Conservation (phyloP, 2,329 filamentous ascomycete species). For the Hymenoscyphus albidus region DNA sequence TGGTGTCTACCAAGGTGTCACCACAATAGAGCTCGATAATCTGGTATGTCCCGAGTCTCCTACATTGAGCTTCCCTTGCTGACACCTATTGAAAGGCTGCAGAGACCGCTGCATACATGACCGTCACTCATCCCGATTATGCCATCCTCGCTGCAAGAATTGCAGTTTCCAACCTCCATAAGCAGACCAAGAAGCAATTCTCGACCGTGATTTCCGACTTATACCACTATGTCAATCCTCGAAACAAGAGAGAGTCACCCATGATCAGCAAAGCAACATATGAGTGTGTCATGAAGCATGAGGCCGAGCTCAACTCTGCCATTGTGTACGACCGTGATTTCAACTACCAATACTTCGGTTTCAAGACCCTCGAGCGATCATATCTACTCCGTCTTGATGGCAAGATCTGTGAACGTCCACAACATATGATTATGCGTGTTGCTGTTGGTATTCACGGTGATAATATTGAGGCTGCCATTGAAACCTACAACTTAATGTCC, state of each 20-base stretch:
- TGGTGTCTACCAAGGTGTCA: constrained; percentile 97
- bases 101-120: constrained; percentile 99
- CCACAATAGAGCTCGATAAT: constrained; percentile 93
- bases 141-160: constrained; percentile 97
- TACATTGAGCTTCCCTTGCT: constrained; percentile 16
- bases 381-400: constrained; percentile 94
- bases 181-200: constrained; percentile 99
- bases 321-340: constrained; percentile 99
- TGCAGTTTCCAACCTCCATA: constrained; percentile 98
- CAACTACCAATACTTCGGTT: constrained; percentile 99
- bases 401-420: constrained; percentile 93
- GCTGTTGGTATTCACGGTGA: constrained; percentile 95
- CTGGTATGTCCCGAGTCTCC: constrained; percentile 59
- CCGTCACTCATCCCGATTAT: constrained; percentile 97
- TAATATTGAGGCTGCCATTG: constrained; percentile 87
- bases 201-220: constrained; percentile 92
- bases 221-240: constrained; percentile 94
- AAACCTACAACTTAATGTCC: constrained; percentile 99
- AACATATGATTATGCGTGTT: constrained; percentile 99
- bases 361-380: constrained; percentile 98
- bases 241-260: constrained; percentile 75
- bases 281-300: constrained; percentile 91
- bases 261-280: constrained; percentile 95
- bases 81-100: constrained; percentile 63
- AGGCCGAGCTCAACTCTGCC: constrained; percentile 95